A percentile compares a stretch with the other conserved stretches of the same genome.
phyloP scores from a whole-genome alignment of 1,139 yeast genomes.

The Hanseniaspora gamundiae region DNA sequence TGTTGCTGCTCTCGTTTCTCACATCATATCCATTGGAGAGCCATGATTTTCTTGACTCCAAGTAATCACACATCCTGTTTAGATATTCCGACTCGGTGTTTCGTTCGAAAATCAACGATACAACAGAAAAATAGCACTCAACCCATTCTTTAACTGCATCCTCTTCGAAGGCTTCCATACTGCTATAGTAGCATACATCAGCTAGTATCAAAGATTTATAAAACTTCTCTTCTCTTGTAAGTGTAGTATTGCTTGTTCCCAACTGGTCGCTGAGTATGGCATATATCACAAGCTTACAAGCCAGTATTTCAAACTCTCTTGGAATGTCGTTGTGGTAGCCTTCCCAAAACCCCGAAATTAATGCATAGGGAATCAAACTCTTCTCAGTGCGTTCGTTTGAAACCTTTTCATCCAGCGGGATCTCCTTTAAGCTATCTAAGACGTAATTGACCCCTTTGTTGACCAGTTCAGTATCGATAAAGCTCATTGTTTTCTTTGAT shows the following conservation, averaged over 20 bases:
- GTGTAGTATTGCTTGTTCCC: not conserved
- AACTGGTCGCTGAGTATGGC: not conserved
- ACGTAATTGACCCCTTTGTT: not conserved
- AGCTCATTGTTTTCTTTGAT: not conserved
- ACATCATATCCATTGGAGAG: not conserved
- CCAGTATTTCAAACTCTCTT: not conserved
- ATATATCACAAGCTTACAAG: not conserved
- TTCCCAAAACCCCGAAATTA: not conserved
- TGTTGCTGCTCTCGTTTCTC: not conserved
- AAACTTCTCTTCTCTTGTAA: not conserved
- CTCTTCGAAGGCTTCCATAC: not conserved
- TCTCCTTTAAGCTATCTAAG: not conserved
- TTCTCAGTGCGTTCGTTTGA: not conserved
- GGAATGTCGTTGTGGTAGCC: not conserved
- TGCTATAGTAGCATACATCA: not conserved
- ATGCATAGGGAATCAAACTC: not conserved
- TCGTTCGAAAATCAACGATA: not conserved
- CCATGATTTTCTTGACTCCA: not conserved
- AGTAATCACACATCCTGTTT: not conserved
- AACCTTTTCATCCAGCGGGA: not conserved
- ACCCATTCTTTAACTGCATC: not conserved
- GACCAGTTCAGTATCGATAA: not conserved
- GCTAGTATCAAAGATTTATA: not conserved
- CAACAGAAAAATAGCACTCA: not conserved
- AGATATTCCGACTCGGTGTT: not conserved